Evolutionary conservation across 805 yeast species (phyloP), one percentile per base, ranked within the genome.

Genomic region (Ogataea kodamae): DNA sequence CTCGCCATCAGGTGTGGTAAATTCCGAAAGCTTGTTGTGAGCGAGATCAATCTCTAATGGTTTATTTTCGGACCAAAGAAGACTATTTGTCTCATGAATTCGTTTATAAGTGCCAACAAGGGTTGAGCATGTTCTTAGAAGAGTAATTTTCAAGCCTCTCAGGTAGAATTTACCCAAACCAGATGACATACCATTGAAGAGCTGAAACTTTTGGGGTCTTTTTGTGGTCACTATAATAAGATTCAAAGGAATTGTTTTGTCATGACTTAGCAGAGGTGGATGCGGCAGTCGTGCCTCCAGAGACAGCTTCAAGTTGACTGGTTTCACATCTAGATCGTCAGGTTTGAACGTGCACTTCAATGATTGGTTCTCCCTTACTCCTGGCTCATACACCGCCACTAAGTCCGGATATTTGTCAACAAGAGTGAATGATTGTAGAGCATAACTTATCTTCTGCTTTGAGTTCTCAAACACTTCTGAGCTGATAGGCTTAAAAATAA

Each of bases 241-340:
- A 18, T 45, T 48, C 32, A 48, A 47, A 9, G 43, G 36, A 4
- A 59, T 53, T 3, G 58, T 52, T 28, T 58, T 57, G 5, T 63
- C 55, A 0, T 80, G 80, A 3, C 68, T 58, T 33, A 75, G 52
- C 23, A 59, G 61, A 1, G 73, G 66, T 0, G 77, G 75, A 35
- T 67, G 57, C 18, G 68, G 59, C 44, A 71, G 65, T 29, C 81
- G 54, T 11, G 66, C 60, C 48, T 76, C 82, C 34, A 76, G 60
- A 3, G 62, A 49, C 31, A 69, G 57, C 3, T 64, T 61, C 11
- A 71, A 62, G 26, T 66, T 63, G 10, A 51, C 44, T 5, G 65
- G 54, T 13, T 52, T 48, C 10, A 65, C 58, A 26, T 54, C 44
- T 8, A 46, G 33, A 15, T 33, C 48, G 9, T 19, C 13, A 5